Evolutionary conservation across 768 basidiomycete species (phyloP), one percentile per base, ranked within the genome.

Genomic region (Xerocomellus chrysenteron): DNA sequence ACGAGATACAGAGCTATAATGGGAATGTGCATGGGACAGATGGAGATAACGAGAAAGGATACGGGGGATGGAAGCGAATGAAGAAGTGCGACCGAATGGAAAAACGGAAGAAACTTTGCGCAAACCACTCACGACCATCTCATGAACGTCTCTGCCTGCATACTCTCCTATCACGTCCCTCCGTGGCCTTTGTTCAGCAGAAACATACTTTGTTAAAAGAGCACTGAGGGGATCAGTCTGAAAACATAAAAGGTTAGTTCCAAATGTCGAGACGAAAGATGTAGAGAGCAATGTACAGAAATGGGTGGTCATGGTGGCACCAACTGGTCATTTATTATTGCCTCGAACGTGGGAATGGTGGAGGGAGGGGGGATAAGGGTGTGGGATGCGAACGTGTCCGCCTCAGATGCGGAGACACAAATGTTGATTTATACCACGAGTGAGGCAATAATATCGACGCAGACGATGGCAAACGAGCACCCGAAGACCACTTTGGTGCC

Each of bases 151-250:
- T 58, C 73, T 79, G 42, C 79, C 78, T 53, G 82, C 77, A 83
- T 88, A 92, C 45, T 90, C 87, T 64, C 90, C 92, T 30, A 77
- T 80, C 39, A 87, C 63, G 68, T 92, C 91, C 73, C 91, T 82
- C 49, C 73, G 72, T 21, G 92, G 91, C 16, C 91, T 80, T 68
- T 78, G 81, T 70, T 91, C 88, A 69, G 86, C 83, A 45, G 87
- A 83, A 65, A 92, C 86, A 75, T 92, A 89, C 84, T 92, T 93
- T 65, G 83, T 86, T 70, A 94, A 76, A 47, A 92, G 81, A 42
- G 84, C 86, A 76, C 82, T 85, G 74, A 93, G 80, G 45, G 90
- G 88, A 75, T 93, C 92, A 55, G 88, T 92, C 91, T 94, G 46
- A 24, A 53, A 54, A 47, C 0, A 5, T 8, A 11, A 1, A n/a